Percentiles rank a stretch among this genome's conserved stretches.
phyloP scores from a whole-genome alignment of 1,139 yeast species.

The Saccharomyces hybrid region DNA sequence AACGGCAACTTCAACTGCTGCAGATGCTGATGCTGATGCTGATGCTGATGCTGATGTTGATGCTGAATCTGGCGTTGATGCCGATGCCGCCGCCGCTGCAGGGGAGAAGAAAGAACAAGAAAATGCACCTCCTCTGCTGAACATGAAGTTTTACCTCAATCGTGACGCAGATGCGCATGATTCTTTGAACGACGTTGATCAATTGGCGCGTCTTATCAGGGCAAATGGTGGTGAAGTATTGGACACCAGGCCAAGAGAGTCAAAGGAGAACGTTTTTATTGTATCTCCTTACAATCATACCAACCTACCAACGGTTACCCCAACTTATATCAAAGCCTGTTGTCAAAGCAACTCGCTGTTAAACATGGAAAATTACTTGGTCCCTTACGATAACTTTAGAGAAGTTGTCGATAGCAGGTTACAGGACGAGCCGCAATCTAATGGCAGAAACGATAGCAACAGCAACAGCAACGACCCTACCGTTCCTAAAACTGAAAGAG shows the following conservation, averaged over 20 bases:
- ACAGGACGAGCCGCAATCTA: background rate
- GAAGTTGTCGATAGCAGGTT: constrained; percentile 15
- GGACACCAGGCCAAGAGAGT: background rate
- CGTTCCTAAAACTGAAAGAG: background rate
- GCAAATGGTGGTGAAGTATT: constrained; percentile 11
- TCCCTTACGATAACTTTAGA: constrained; percentile 23
- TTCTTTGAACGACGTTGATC: constrained; percentile 10
- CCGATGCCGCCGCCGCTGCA: background rate
- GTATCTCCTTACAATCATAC: constrained; percentile 27
- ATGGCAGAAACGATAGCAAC: background rate
- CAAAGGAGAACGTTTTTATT: constrained; percentile 11
- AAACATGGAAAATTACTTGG: constrained; percentile 20
- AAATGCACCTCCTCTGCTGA: background rate
- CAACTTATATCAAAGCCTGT: constrained; percentile 25
- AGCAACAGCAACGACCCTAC: background rate
- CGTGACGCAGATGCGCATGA: constrained; percentile 18
- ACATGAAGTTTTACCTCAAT: constrained; percentile 23
- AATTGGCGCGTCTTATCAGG: constrained; percentile 8
- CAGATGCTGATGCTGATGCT: too few species aligned
- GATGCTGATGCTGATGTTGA: background rate
- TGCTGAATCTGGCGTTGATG: background rate
- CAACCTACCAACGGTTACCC: constrained; percentile 23
- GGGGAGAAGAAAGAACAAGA: background rate
- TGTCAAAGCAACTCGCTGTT: constrained; percentile 16
- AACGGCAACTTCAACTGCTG: too few species aligned